Percentiles rank a stretch among this genome's conserved stretches.
These are phyloP conservation scores for Rhodotorula kratochvilovae DNA, from an alignment of 768 basidiomycete genomes.

Conservation along the genomic window DNA sequence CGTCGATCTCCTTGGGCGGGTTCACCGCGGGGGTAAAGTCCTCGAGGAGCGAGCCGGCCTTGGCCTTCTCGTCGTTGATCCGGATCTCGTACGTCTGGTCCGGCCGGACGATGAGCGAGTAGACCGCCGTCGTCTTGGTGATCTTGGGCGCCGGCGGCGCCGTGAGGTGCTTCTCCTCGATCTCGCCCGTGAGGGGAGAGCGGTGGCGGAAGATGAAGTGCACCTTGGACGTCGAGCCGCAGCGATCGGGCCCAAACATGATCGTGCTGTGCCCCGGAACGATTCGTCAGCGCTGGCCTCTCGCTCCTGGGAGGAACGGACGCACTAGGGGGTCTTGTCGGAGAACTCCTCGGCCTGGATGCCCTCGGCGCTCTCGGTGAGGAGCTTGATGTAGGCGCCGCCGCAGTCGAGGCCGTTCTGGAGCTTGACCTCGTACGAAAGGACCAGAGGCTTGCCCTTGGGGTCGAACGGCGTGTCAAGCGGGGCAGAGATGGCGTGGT, in stretches of 20 bases:
- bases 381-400: conserved; percentile 95
- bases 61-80: conserved; percentile 78
- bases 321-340: conserved; percentile 81
- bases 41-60: conserved; percentile 77
- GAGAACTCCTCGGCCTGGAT: conserved; percentile 94
- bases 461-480: conserved; percentile 75
- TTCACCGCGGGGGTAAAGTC: conserved; percentile 92
- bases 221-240: conserved; percentile 59
- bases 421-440: conserved; percentile 98
- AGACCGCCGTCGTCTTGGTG: conserved; percentile 89
- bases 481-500: conserved; percentile 96
- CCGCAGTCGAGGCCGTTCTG: conserved; percentile 97
- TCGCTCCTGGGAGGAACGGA: conserved; percentile 42
- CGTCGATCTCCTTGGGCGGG: conserved; percentile 87
- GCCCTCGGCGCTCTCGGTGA: conserved; percentile 57
- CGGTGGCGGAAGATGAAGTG: conserved; percentile 99
- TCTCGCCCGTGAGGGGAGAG: conserved; percentile 84
- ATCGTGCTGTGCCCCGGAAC: conserved; percentile 36
- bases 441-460: conserved; percentile 69
- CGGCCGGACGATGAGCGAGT: conserved; percentile 87
- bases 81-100: conserved; percentile 89
- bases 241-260: conserved; percentile 73
- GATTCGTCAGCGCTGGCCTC: too few relatives aligned
- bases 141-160: conserved; percentile 76
- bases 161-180: conserved; percentile 93